Base-by-base conservation (phyloP, 208 protist species). In the Porcisia hertigi region DNA sequence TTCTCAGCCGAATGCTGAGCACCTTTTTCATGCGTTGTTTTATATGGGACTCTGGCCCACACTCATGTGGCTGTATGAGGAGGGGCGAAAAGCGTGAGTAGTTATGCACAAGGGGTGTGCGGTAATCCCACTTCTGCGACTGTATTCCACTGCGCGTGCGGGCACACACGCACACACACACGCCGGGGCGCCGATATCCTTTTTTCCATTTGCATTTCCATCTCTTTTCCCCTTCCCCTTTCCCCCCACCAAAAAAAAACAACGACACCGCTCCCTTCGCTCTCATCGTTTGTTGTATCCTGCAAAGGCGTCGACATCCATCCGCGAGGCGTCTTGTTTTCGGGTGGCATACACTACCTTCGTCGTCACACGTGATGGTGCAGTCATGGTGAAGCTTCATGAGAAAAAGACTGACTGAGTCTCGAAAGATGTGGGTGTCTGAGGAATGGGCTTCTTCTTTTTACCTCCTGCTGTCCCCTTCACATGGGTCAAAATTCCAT, bases 371-470 rank as follows among this genome's bases (percentile, higher is more conserved):
- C 59, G 30, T 23, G 2, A 16, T 41, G 36, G 59, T 9, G 49
- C 52, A 14, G 41, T 7, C 47, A 49, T 82, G 30, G 53, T 82
- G 0, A 30, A 25, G 16, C 0, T 53, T 74, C 11, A 12, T 78
- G 11, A 25, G 60, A 41, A 71, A 76, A 36, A 71, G 77, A 36
- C 55, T 81, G 4, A 74, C 47, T 1, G 71, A 81, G 58, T 1
- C 20, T 3, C 77, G 57, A 18, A 12, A 64, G 36, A 55, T 72
- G 25, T 30, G 30, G 0, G 30, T 30, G 30, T 47, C 64, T 0
- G 53, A 34, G 8, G 67, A 67, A 18, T 5, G 41, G 18, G 6
- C 25, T 53, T 58, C 14, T 5, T 73, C 66, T 4, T 30, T 81
- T 11, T n/a, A 30, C 0, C 57, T 76, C 1, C 34, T 81, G 14